phyloP scores from a whole-genome alignment of 2,329 filamentous ascomycete genomes.

The Colletotrichum shisoi region DNA sequence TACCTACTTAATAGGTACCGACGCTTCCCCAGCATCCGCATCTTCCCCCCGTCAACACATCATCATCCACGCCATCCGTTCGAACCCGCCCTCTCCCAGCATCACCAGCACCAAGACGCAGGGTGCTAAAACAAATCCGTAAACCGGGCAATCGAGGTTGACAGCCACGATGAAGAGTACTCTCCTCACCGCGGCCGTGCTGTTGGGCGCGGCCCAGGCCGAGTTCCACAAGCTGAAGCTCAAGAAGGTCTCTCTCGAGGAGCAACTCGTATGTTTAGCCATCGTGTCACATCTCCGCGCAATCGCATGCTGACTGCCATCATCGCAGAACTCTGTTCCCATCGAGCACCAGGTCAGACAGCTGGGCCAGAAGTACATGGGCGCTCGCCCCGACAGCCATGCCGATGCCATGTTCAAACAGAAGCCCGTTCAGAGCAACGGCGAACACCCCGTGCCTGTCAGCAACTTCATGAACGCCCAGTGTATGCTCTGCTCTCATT shows the following conservation, averaged over 20 bases:
- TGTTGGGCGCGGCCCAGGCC: conserved; percentile 83
- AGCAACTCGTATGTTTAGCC: conserved; percentile 79
- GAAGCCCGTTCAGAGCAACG: conserved; percentile 69
- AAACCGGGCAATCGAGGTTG: conserved; percentile 21
- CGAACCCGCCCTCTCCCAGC: conserved; percentile 21
- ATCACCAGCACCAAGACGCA: conserved; percentile 33
- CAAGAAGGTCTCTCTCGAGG: conserved; percentile 90
- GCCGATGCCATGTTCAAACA: conserved; percentile 82
- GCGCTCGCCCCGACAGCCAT: conserved; percentile 73
- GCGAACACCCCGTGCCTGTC: conserved; percentile 82
- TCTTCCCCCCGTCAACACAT: conserved; percentile 38
- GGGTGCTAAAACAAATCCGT: conserved; percentile 17
- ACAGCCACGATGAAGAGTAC: conserved; percentile 80
- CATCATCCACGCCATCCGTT: conserved; percentile 29
- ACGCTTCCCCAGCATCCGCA: conserved; percentile 30
- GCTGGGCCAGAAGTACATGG: conserved; percentile 97
- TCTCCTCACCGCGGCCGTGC: conserved; percentile 78
- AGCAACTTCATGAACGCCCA: conserved; percentile 99
- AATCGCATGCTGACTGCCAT: conserved; percentile 35
- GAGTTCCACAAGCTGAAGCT: conserved; percentile 96
- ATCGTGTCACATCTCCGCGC: conserved; percentile 3
- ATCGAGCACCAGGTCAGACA: conserved; percentile 82
- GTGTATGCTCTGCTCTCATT: conserved; percentile 68
- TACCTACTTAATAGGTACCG: conserved; percentile 38
- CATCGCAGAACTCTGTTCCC: conserved; percentile 72